phyloP scores from a whole-genome alignment of 169 alveolate genomes.

The Plasmodium inui region DNA sequence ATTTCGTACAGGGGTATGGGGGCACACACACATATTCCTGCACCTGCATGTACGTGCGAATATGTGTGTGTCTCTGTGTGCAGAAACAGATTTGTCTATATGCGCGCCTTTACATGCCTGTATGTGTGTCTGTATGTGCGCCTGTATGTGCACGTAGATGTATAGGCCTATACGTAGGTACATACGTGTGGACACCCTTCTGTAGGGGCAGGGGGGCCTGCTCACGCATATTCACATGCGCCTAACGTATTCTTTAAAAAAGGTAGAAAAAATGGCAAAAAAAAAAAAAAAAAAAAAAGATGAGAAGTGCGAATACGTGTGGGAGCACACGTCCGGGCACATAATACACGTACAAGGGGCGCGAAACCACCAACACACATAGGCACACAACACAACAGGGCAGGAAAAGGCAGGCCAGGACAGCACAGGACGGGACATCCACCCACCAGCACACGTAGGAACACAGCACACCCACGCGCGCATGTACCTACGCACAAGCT shows the following conservation, averaged over 20 bases:
- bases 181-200: not conserved
- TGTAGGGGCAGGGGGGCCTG: not conserved
- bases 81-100: conserved; percentile 1
- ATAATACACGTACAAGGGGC: not conserved
- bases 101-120: not conserved
- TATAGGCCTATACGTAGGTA: not conserved
- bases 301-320: not conserved
- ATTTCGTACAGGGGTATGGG: not conserved
- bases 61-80: not conserved
- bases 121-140: not conserved
- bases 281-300: too few relatives aligned
- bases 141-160: not conserved
- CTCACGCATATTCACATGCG: not conserved
- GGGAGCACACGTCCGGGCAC: not conserved
- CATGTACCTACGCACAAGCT: not conserved
- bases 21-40: not conserved
- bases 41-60: not conserved
- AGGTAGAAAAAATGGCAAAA: not conserved
- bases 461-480: not conserved
- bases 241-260: not conserved
- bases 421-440: not conserved
- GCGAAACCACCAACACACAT: not conserved
- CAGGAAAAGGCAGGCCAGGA: too few relatives aligned
- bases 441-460: not conserved
- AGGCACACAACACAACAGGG: not conserved